A percentile compares a stretch with the other conserved stretches of the same genome.
These are phyloP conservation scores for Melampsora larici-populina DNA, from an alignment of 1,284 basidiomycete genomes.

Conservation along the genomic window DNA sequence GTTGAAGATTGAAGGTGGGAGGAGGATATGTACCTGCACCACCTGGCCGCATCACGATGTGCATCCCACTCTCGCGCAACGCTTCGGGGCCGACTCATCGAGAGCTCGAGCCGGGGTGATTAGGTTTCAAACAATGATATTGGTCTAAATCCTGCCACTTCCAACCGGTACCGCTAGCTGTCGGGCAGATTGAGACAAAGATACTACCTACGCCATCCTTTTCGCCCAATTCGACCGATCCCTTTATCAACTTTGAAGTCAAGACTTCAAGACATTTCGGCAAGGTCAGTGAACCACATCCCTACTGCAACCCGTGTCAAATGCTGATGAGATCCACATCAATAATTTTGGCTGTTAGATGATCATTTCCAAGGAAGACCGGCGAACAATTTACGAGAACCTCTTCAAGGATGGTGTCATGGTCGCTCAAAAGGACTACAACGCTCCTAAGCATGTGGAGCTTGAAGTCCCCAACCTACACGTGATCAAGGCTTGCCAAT, in stretches of 20 bases:
- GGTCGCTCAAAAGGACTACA: constrained; percentile 99
- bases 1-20: too few species aligned
- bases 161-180: background rate
- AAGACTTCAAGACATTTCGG: background rate
- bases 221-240: background rate
- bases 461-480: constrained; percentile 94
- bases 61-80: too few species aligned
- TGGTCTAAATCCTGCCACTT: background rate
- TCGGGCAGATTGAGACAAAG: background rate
- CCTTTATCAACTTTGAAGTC: background rate
- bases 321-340: constrained; percentile 42
- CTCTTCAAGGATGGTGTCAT: constrained; percentile 99
- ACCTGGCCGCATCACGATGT: too few species aligned
- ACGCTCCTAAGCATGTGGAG: constrained; percentile 94
- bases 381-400: constrained; percentile 66
- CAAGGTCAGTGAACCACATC: background rate
- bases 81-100: too few species aligned
- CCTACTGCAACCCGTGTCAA: background rate
- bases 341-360: constrained; percentile 42
- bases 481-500: constrained; percentile 99
- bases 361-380: constrained; percentile 52
- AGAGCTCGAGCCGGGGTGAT: too few species aligned
- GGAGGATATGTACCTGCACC: too few species aligned
- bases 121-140: constrained; percentile 12
- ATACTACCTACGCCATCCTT: background rate